Base-by-base conservation (phyloP, 768 basidiomycete species). In the Exsudoporus frostii region DNA sequence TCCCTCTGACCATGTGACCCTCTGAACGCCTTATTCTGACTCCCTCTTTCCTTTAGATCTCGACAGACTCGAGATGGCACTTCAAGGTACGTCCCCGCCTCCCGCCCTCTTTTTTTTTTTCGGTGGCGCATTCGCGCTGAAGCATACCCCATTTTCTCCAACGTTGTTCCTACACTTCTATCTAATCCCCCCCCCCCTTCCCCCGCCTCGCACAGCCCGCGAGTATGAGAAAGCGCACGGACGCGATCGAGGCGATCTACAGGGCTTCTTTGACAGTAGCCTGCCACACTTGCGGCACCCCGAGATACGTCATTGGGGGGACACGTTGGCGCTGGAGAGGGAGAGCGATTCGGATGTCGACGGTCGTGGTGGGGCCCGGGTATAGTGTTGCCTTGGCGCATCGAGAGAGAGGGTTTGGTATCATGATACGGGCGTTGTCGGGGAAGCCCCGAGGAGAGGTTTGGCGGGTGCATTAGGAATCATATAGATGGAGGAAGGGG, bases 11-110 rank as follows among this genome's bases (percentile, higher is more conserved):
- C 24, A 25, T 10, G 9, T 29, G 13, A 6, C 11, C 29, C 5
- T 17, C 5, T 14, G 11, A 19, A 44, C 11, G 10, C 11, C 42
- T 14, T 13, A 2, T 44, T 44, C 44, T 45, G n/a, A 44, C 25
- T 1, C n/a, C 25, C 19, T 3, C 19, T 19, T 45, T 45, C 33
- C 39, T 41, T 20, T 8, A 92, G 92, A 95, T 65, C 77, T 94
- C 5, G 92, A 95, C 65, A 78, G 88, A 7, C 85, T 92, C 51
- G 92, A 95, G 67, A 88, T 95, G 88, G 90, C 90, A 1, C 74
- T 84, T 1, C 92, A 95, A 79, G 91, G 88, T 82, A 44, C 15
- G 45, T 52, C 22, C 24, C 25, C 32, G 11, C 7, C 24, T 15
- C 25, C 9, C 24, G n/a, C 6, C 1, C 25, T 2, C 7, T 42